Evolutionary conservation across 306 rosid genomes (phyloP).

Genomic region (Pyrus bretschneideri): DNA sequence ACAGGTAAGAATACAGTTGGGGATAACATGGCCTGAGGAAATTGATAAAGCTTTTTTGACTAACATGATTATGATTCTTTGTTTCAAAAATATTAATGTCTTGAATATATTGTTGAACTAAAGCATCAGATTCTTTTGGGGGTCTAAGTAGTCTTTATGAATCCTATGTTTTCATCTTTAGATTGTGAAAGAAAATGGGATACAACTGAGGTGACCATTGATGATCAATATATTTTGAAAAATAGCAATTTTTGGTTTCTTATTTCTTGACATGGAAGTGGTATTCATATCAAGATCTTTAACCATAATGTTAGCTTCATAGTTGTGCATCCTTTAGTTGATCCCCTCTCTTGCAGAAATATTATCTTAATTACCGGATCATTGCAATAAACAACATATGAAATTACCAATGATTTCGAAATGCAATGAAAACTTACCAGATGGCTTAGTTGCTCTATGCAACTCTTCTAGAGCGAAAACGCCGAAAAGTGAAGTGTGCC

Average conservation of each 20-base stretch:
- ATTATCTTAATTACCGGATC: constrained; percentile 43
- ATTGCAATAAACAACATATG: too few relatives aligned
- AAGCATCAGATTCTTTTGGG: neutral
- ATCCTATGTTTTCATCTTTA: neutral
- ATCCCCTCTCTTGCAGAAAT: constrained; percentile 47
- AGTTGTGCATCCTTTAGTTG: neutral
- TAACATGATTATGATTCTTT: too few relatives aligned
- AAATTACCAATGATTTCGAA: too few relatives aligned
- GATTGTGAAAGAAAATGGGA: neutral
- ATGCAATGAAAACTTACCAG: too few relatives aligned
- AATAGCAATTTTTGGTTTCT: neutral
- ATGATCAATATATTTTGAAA: neutral
- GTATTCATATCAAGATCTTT: neutral
- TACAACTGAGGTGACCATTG: neutral
- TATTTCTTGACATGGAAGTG: neutral
- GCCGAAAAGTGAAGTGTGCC: too few relatives aligned
- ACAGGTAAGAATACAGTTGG: constrained; percentile 63
- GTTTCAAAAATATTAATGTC: neutral
- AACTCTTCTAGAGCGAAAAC: too few relatives aligned
- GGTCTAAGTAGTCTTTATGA: neutral
- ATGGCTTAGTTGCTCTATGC: too few relatives aligned
- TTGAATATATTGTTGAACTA: neutral
- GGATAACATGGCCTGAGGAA: constrained; percentile 97
- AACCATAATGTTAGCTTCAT: neutral
- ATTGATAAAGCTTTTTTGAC: constrained; percentile 32